Conservation (phyloP, 106 monocot species). For the Gastrodia elata region DNA sequence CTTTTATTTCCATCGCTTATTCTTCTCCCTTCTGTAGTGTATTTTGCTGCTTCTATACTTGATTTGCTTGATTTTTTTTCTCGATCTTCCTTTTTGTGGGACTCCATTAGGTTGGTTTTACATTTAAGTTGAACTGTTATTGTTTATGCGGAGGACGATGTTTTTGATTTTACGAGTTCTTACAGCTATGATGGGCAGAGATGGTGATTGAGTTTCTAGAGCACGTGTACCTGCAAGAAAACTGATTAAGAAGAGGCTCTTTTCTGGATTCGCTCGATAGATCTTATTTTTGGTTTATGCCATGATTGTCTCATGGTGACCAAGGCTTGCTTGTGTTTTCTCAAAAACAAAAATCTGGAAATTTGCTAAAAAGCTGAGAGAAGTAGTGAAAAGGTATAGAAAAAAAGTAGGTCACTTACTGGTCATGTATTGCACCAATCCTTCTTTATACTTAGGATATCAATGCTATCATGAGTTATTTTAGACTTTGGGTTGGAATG, state of each 20-base stretch:
- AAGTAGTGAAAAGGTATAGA: too few relatives aligned
- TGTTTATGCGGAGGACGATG: not conserved
- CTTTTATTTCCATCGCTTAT: not conserved
- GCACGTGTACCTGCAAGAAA: not conserved
- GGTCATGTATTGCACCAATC: too few relatives aligned
- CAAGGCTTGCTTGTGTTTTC: not conserved
- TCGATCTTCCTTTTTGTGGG: slow-evolving; percentile 7
- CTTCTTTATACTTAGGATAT: too few relatives aligned
- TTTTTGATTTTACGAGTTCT: too few relatives aligned
- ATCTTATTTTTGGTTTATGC: not conserved
- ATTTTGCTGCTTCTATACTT: not conserved
- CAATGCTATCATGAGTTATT: too few relatives aligned
- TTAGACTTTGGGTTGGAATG: too few relatives aligned
- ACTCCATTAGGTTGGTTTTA: not conserved
- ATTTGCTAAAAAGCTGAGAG: too few relatives aligned
- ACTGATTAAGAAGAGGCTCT: not conserved
- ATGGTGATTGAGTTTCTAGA: not conserved
- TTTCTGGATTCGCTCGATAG: not conserved
- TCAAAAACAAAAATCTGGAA: too few relatives aligned
- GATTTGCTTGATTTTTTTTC: not conserved
- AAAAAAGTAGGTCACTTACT: too few relatives aligned
- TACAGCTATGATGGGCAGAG: not conserved
- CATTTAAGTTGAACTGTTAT: not conserved
- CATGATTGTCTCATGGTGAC: not conserved
- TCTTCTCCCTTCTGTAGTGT: too few relatives aligned